Conservation (phyloP, 2,329 filamentous ascomycete species). For the Amesomyces nigricolor region DNA sequence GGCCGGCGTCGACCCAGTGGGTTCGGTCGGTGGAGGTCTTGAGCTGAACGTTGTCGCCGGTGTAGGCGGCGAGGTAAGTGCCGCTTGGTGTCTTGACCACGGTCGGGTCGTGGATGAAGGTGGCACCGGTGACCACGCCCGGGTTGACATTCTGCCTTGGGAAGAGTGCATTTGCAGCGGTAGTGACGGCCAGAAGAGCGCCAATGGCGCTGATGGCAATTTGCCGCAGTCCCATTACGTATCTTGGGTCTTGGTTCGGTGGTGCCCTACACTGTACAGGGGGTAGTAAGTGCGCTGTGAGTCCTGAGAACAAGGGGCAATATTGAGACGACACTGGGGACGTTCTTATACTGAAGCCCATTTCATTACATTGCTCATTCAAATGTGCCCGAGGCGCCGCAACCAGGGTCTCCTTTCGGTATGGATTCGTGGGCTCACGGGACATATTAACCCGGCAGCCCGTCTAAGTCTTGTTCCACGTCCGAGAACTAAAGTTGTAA, state of each 20-base stretch:
- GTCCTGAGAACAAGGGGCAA: background rate
- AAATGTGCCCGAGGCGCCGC: background rate
- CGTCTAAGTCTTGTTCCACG: too few species aligned
- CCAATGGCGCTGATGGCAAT: background rate
- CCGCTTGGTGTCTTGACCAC: conserved; percentile 2
- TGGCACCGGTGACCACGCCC: background rate
- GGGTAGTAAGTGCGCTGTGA: too few species aligned
- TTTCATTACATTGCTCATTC: background rate
- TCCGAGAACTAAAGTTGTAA: too few species aligned
- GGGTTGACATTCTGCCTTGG: conserved; percentile 7
- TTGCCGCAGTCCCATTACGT: background rate
- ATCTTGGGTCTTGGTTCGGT: background rate
- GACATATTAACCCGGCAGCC: background rate
- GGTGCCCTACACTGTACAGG: too few species aligned
- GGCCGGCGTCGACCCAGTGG: background rate
- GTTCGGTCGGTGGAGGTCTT: conserved; percentile 9
- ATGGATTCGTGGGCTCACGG: background rate
- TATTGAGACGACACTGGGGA: background rate
- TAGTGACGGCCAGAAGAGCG: background rate
- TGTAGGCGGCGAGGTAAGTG: conserved; percentile 8
- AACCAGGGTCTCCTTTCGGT: background rate
- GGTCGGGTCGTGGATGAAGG: conserved; percentile 10
- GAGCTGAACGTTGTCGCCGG: conserved; percentile 7
- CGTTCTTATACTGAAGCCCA: too few species aligned
- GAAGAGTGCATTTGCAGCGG: background rate